Conservation (phyloP, 495 filamentous ascomycete species). For the Tuber umbilicatum region DNA sequence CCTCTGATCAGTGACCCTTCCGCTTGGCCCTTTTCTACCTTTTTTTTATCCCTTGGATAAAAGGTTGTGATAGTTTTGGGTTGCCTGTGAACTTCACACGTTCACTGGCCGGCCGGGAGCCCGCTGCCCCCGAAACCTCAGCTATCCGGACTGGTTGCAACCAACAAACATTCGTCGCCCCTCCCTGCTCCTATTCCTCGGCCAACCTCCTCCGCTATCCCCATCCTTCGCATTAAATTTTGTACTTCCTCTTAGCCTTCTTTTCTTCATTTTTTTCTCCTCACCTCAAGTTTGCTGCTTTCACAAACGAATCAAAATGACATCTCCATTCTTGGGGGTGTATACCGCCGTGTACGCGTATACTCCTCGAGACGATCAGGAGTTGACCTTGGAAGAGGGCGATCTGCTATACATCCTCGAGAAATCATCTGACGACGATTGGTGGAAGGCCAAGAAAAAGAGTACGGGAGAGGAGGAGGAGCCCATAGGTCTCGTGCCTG, state of each 20-base stretch:
- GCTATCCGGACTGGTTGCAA: constrained; percentile 23
- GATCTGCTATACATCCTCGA: constrained; percentile 89
- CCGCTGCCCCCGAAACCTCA: constrained; percentile 19
- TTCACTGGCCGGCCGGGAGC: not conserved
- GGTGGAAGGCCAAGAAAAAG: constrained; percentile 99
- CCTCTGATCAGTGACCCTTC: not conserved
- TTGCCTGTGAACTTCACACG: not conserved
- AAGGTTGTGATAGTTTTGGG: not conserved
- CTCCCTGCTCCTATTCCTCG: constrained; percentile 23
- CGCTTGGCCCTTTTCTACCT: too few relatives aligned
- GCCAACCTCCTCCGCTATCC: constrained; percentile 12
- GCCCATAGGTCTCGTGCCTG: constrained; percentile 84
- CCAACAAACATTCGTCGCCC: constrained; percentile 36
- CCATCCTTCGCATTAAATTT: constrained; percentile 8
- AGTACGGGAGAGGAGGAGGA: constrained; percentile 84
- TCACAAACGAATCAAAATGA: constrained; percentile 23
- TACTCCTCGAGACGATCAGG: constrained; percentile 75
- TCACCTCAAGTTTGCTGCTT: constrained; percentile 12
- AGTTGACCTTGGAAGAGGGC: constrained; percentile 80
- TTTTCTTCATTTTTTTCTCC: constrained; percentile 11
- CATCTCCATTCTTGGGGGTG: constrained; percentile 67
- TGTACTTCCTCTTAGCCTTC: constrained; percentile 10
- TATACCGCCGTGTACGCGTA: constrained; percentile 94
- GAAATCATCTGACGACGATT: constrained; percentile 82
- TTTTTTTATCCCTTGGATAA: not conserved